phyloP scores from a whole-genome alignment of 176 grass and related monocot species.

The Oropetium thomaeum region DNA sequence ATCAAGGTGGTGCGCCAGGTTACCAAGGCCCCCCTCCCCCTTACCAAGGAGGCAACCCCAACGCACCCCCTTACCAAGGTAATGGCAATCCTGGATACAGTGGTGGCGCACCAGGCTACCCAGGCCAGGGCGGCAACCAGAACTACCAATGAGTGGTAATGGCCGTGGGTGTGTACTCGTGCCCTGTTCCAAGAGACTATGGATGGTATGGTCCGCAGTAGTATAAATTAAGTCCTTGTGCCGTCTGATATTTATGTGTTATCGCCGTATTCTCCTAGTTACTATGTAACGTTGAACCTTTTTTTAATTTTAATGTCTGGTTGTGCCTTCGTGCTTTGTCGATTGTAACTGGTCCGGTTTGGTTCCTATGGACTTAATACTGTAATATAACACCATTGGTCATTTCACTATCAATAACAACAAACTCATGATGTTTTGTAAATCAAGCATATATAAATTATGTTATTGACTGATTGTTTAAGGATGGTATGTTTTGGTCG shows the following conservation, averaged over 20 bases:
- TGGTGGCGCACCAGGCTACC: conserved; percentile 26
- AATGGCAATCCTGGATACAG: not conserved
- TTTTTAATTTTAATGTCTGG: not conserved
- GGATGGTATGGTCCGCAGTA: conserved; percentile 8
- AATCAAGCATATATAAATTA: too few relatives aligned
- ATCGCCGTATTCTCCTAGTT: not conserved
- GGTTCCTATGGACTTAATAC: too few relatives aligned
- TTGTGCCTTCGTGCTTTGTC: not conserved
- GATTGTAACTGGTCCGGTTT: too few relatives aligned
- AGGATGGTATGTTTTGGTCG: too few relatives aligned
- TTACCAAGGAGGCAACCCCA: conserved; percentile 40
- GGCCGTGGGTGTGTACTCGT: not conserved
- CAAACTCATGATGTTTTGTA: too few relatives aligned
- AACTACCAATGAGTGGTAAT: not conserved
- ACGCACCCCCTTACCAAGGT: not conserved
- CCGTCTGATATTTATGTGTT: not conserved
- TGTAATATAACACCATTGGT: too few relatives aligned
- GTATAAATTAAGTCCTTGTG: conserved; percentile 16
- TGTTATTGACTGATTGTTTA: too few relatives aligned
- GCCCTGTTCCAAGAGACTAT: not conserved
- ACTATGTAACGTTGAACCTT: not conserved
- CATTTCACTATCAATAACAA: too few relatives aligned
- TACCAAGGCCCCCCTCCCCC: conserved; percentile 30
- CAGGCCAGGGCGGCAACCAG: conserved; percentile 2
- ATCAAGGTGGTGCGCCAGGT: conserved; percentile 46